Conservation (phyloP, 768 basidiomycete species). For the Cystobasidium onofrii region DNA sequence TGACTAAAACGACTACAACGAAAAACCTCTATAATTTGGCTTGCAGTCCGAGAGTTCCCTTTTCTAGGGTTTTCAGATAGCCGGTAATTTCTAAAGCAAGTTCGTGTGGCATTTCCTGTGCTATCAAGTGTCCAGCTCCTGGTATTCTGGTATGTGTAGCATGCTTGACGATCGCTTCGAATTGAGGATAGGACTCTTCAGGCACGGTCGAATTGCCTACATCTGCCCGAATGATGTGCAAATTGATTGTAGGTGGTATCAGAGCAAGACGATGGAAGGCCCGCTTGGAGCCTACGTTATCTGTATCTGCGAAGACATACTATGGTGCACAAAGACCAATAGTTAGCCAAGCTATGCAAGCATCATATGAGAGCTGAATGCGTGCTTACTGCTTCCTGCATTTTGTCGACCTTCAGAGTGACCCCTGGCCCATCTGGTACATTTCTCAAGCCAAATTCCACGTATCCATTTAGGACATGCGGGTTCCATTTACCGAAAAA, state of each 20-base stretch:
- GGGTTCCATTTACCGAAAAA: constrained; percentile 55
- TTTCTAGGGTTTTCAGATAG: constrained; percentile 20
- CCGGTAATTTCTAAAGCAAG: constrained; percentile 33
- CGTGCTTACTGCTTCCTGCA: constrained; percentile 38
- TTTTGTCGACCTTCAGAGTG: constrained; percentile 34
- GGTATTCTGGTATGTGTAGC: constrained; percentile 30
- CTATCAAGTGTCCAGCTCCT: constrained; percentile 39
- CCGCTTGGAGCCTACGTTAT: constrained; percentile 30
- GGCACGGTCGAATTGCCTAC: constrained; percentile 32
- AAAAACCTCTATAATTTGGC: neutral
- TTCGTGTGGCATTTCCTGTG: constrained; percentile 39
- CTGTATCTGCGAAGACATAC: constrained; percentile 38
- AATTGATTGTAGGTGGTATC: constrained; percentile 34
- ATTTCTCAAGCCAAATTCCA: constrained; percentile 34
- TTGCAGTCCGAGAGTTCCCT: neutral
- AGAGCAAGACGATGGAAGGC: constrained; percentile 34
- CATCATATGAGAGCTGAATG: too few species aligned
- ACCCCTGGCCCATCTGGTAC: constrained; percentile 28
- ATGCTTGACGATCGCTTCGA: constrained; percentile 28
- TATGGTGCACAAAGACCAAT: too few species aligned
- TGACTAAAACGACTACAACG: too few species aligned
- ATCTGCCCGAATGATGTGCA: constrained; percentile 39
- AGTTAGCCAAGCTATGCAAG: too few species aligned
- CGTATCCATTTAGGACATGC: constrained; percentile 33
- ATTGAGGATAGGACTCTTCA: constrained; percentile 15